Evolutionary conservation across 257 asterid genomes (phyloP), one percentile per base, ranked within the genome.

Genomic region (Primulina huaijiensis): DNA sequence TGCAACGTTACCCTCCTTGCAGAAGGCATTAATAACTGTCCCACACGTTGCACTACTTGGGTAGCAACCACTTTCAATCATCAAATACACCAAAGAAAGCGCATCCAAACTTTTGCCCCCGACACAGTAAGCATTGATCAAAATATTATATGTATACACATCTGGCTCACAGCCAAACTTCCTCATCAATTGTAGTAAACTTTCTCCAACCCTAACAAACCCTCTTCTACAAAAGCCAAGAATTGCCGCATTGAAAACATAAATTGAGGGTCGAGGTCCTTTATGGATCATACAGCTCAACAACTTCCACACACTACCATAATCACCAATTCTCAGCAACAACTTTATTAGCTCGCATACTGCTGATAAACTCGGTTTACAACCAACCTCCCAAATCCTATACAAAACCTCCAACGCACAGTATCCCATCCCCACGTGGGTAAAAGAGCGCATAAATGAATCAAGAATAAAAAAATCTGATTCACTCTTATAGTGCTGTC

Each of bases 201-300:
- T 90, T 77, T 89, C 91, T 56, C 89, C 99, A 53, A 80, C 68
- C 60, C 68, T 74, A 70, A 89, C 58, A 55, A 60, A 72, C 19
- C 96, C 91, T 73, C 82, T 86, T 76, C 83, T 85, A 77, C 97
- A 90, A 79, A 86, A 93, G 33, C 99, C 96, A 77, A 81, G 92
- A 76, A 93, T 83, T 86, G 83, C 83, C 74, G 76, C 77, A 78
- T 84, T 93, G 79, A 83, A 93, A 43, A 86, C 71, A 74, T 77
- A 67, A 74, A 30, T 68, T 2, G 86, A 72, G 35, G 99, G 99
- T n/a, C 62, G 20, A 55, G 96, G 95, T 34, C 99, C 95, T 76
- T 38, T 76, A 55, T 68, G 71, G 21, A 93, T 7, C 90, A 90
- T 83, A 78, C 88, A 95, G 75, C 89, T 80, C 29, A 85, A 81